Conservation (phyloP, 371 early-diverging fungal genomes). For the Mucor racemosus region DNA sequence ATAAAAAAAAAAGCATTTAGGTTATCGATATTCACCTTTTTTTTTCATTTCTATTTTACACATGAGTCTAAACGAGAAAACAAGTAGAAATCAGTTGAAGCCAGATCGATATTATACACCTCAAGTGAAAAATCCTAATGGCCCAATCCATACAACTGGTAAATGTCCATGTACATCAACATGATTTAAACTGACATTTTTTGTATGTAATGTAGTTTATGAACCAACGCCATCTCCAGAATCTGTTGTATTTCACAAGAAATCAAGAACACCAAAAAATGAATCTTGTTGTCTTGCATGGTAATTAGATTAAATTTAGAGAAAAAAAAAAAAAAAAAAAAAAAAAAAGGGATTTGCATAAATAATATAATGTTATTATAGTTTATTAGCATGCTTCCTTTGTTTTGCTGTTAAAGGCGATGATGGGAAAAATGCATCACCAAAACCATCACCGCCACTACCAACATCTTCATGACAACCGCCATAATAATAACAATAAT, state of each 20-base stretch:
- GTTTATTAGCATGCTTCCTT: conserved; percentile 17
- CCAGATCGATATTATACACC: conserved; percentile 23
- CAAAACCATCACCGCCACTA: not conserved
- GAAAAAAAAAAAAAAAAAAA: no score
- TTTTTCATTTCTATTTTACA: not conserved
- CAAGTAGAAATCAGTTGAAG: not conserved
- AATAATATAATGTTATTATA: not conserved
- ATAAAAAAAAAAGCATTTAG: not conserved
- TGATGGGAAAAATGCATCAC: not conserved
- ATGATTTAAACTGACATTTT: not conserved
- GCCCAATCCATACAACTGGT: not conserved
- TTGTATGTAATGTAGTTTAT: conserved; percentile 10
- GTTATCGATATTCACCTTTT: not conserved
- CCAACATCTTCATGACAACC: not conserved
- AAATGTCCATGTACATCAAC: not conserved
- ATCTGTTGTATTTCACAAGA: conserved; percentile 14
- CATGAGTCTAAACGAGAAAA: not conserved
- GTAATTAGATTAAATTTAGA: not conserved
- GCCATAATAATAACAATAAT: no score
- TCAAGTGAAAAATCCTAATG: not conserved
- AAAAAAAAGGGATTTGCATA: not conserved
- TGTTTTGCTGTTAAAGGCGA: conserved; percentile 24
- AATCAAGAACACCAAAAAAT: conserved; percentile 4
- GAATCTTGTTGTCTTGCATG: conserved; percentile 22
- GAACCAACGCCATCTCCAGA: conserved; percentile 22